phyloP scores from a whole-genome alignment of 345 rosid genomes.

The Corchorus olitorius region DNA sequence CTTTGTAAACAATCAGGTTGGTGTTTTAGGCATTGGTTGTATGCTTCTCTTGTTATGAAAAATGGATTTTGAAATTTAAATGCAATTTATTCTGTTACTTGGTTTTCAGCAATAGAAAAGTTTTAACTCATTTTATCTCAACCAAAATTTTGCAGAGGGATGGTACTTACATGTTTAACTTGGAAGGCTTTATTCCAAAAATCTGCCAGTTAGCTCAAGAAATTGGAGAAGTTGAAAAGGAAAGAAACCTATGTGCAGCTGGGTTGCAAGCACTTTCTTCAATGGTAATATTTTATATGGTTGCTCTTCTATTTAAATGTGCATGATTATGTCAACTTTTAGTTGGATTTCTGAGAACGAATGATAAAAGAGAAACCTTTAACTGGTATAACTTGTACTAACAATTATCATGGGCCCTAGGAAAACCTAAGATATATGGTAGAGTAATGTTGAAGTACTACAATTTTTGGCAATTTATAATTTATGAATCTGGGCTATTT shows the following conservation, averaged over 20 bases:
- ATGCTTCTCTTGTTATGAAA: not conserved
- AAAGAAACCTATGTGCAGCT: conserved; percentile 57
- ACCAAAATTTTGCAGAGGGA: conserved; percentile 66
- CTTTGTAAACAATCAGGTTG: conserved; percentile 92
- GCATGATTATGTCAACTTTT: conserved; percentile 9
- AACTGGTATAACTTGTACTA: conserved; percentile 11
- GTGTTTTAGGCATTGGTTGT: conserved; percentile 20
- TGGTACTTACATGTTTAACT: conserved; percentile 80
- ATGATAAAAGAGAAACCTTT: not conserved
- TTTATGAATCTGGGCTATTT: not conserved
- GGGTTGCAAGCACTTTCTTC: conserved; percentile 91
- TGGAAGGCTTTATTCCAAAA: conserved; percentile 89
- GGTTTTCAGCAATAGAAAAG: conserved; percentile 6
- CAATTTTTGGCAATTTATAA: not conserved
- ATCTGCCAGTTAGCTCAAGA: conserved; percentile 83
- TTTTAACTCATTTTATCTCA: conserved; percentile 27
- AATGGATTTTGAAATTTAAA: not conserved
- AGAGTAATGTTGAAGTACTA: not conserved
- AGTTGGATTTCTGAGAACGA: conserved; percentile 4
- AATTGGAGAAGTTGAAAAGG: conserved; percentile 74
- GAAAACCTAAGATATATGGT: not conserved
- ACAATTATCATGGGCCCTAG: not conserved
- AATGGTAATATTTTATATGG: conserved; percentile 54
- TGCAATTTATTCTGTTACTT: conserved; percentile 16
- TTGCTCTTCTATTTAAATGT: conserved; percentile 16